phyloP scores from a whole-genome alignment of 2,329 filamentous ascomycete species.

The Erysiphe neolycopersici region DNA sequence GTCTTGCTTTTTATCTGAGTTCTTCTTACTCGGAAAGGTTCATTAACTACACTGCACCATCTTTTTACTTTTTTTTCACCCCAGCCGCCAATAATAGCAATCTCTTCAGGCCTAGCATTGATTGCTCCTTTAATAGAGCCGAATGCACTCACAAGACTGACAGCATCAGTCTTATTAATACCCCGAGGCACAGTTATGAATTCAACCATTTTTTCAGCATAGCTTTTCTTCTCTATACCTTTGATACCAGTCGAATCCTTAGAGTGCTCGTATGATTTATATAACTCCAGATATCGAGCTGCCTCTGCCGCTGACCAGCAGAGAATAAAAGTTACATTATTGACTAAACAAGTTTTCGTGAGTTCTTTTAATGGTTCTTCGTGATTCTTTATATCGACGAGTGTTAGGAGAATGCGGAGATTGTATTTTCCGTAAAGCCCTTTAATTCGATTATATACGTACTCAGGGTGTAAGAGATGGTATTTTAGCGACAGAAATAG shows the following conservation, averaged over 20 bases:
- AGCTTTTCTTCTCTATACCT: slow-evolving; percentile 58
- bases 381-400: slow-evolving; percentile 90
- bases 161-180: slow-evolving; percentile 85
- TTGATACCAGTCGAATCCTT: slow-evolving; percentile 46
- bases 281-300: slow-evolving; percentile 77
- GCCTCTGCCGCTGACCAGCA: slow-evolving; percentile 91
- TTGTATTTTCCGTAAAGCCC: slow-evolving; percentile 64
- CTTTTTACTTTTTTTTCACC: slow-evolving; percentile 80
- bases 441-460: slow-evolving; percentile 83
- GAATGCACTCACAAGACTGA: slow-evolving; percentile 74
- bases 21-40: slow-evolving; percentile 57
- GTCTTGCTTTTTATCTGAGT: slow-evolving; percentile 17
- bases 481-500: slow-evolving; percentile 91
- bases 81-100: slow-evolving; percentile 71
- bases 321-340: slow-evolving; percentile 73
- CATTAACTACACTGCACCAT: slow-evolving; percentile 59
- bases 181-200: slow-evolving; percentile 76
- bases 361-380: slow-evolving; percentile 74
- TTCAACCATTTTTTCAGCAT: slow-evolving; percentile 67
- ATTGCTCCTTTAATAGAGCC: slow-evolving; percentile 67
- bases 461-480: slow-evolving; percentile 88
- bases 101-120: slow-evolving; percentile 66
- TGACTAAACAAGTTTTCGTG: slow-evolving; percentile 75
- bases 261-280: slow-evolving; percentile 69
- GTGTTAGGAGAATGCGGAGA: slow-evolving; percentile 59